Evolutionary conservation across 306 rosid species (phyloP).

Genomic region (Begonia masoniana): DNA sequence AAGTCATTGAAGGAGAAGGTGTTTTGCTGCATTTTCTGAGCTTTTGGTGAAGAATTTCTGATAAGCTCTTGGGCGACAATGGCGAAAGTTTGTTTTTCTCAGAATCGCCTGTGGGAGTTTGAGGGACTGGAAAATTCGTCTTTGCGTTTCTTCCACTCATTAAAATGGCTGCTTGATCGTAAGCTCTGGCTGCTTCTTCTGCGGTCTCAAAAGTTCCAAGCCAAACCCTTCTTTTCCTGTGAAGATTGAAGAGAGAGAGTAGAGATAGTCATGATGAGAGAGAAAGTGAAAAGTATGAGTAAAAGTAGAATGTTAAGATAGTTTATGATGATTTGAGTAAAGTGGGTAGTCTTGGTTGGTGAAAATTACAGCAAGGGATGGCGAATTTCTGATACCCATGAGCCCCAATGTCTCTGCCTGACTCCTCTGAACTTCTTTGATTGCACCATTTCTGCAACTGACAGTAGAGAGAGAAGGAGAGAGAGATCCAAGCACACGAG

Average conservation of each 20-base stretch:
- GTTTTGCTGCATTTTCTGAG: constrained; percentile 45
- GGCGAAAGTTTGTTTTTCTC: constrained; percentile 1
- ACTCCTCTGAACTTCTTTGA: constrained; percentile 21
- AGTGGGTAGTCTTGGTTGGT: neutral
- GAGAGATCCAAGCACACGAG: neutral
- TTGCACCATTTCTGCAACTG: constrained; percentile 7
- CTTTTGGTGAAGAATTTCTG: constrained; percentile 45
- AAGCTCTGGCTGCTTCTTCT: constrained; percentile 17
- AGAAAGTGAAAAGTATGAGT: neutral
- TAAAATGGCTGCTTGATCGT: constrained; percentile 17
- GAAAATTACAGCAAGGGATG: constrained; percentile 14
- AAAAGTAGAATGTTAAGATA: too few relatives aligned
- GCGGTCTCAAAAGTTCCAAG: constrained; percentile 19
- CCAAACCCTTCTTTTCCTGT: constrained; percentile 21
- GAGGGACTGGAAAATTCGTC: constrained; percentile 21
- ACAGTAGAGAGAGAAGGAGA: neutral
- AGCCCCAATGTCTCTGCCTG: constrained; percentile 21
- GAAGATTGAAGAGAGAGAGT: neutral
- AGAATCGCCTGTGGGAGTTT: constrained; percentile 15
- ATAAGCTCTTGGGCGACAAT: constrained; percentile 26
- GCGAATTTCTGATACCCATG: constrained; percentile 20
- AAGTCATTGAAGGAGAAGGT: constrained; percentile 60
- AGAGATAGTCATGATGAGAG: neutral
- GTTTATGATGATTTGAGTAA: too few relatives aligned
- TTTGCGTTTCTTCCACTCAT: constrained; percentile 22